Conservation (phyloP, 257 asterid species). For the Capsicum rhomboideum region DNA sequence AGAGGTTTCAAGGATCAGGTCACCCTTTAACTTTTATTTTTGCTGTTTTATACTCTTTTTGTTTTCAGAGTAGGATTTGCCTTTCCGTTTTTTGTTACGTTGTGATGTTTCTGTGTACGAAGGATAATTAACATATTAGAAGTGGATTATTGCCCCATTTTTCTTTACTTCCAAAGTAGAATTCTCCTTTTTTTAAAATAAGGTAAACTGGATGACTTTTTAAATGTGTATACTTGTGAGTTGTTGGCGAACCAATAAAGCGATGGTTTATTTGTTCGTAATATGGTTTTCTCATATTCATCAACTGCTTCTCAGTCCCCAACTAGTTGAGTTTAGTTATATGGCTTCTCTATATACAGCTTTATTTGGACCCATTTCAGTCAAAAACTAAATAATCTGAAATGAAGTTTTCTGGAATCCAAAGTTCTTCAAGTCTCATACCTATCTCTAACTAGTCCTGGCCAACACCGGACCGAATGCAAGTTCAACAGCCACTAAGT, state of each 20-base stretch:
- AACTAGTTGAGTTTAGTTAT: not conserved
- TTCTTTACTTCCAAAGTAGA: not conserved
- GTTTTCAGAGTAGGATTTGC: not conserved
- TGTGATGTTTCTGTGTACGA: not conserved
- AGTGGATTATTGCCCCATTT: not conserved
- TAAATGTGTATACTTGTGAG: not conserved
- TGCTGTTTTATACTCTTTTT: not conserved
- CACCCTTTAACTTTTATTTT: not conserved
- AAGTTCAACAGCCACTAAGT: not conserved
- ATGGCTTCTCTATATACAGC: not conserved
- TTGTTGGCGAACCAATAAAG: not conserved
- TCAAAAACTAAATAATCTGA: not conserved
- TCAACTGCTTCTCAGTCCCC: not conserved
- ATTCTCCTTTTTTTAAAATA: not conserved
- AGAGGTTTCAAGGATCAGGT: slow-evolving; percentile 71
- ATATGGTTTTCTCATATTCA: not conserved
- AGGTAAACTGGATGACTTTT: not conserved
- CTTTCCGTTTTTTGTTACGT: not conserved
- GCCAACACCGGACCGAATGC: not conserved
- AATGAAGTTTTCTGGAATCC: not conserved
- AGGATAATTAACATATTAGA: not conserved
- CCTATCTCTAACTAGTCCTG: not conserved
- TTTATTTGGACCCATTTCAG: not conserved
- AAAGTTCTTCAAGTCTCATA: not conserved
- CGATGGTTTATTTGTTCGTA: not conserved